phyloP scores from a whole-genome alignment of 495 filamentous ascomycete species.

The Poronia punctata region DNA sequence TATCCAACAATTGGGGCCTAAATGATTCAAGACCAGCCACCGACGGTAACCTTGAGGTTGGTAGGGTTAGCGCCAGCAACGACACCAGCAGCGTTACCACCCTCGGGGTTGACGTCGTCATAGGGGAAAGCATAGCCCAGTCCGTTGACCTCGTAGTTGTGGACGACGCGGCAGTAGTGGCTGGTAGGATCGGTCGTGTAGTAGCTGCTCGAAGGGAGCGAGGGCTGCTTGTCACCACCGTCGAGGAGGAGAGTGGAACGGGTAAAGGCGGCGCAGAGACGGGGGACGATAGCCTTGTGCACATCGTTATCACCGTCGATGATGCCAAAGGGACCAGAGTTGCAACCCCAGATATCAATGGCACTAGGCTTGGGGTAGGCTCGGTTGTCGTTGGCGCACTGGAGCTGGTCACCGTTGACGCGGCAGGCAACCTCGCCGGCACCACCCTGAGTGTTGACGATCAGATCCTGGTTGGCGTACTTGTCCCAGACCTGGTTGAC shows the following conservation, averaged over 20 bases:
- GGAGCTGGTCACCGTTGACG: slow-evolving; percentile 24
- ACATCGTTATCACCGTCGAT: slow-evolving; percentile 28
- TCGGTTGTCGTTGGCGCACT: slow-evolving; percentile 33
- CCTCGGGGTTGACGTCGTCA: slow-evolving; percentile 40
- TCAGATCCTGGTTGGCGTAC: slow-evolving; percentile 29
- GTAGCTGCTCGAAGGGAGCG: slow-evolving; percentile 16
- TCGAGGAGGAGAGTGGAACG: slow-evolving; percentile 33
- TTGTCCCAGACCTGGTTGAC: slow-evolving; percentile 35
- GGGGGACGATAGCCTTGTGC: slow-evolving; percentile 34
- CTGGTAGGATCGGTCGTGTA: slow-evolving; percentile 32
- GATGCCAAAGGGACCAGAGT: slow-evolving; percentile 39
- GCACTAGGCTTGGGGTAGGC: slow-evolving; percentile 31
- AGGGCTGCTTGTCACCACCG: slow-evolving; percentile 36
- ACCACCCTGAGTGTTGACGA: slow-evolving; percentile 31
- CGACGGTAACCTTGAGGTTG: slow-evolving; percentile 23
- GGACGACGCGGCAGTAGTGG: slow-evolving; percentile 38
- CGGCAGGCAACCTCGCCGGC: slow-evolving; percentile 34
- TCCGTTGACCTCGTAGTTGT: slow-evolving; percentile 34
- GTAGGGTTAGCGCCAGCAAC: slow-evolving; percentile 23
- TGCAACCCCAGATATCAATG: slow-evolving; percentile 42
- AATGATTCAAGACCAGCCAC: slow-evolving; percentile 17
- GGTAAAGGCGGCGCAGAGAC: slow-evolving; percentile 41
- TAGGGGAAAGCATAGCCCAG: slow-evolving; percentile 43
- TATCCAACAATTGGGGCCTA: too few species aligned
- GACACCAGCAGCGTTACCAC: slow-evolving; percentile 28